phyloP scores from a whole-genome alignment of 2,329 filamentous ascomycete species.

The Fusarium sp. region DNA sequence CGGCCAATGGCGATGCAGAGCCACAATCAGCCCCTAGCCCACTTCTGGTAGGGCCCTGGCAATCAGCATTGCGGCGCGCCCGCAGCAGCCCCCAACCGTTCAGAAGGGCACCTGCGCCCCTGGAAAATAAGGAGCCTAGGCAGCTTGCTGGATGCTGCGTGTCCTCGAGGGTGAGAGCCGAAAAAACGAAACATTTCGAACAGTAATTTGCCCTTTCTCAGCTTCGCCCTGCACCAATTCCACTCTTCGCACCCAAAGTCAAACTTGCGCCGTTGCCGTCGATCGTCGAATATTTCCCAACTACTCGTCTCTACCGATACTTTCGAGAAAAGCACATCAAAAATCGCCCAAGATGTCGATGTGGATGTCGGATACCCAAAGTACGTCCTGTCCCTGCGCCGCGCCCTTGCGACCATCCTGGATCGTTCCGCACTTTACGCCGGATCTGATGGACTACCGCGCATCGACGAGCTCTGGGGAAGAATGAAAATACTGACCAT shows the following conservation, averaged over 20 bases:
- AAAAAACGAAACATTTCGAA: constrained; percentile 37
- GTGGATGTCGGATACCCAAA: constrained; percentile 97
- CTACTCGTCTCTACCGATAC: neutral
- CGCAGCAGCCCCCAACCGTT: constrained; percentile 12
- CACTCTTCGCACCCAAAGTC: constrained; percentile 16
- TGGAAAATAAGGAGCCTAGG: constrained; percentile 24
- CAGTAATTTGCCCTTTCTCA: constrained; percentile 31
- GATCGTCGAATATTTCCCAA: neutral
- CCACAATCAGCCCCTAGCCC: constrained; percentile 20
- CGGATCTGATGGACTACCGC: constrained; percentile 6
- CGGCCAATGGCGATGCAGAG: constrained; percentile 41
- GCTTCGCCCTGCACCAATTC: constrained; percentile 31
- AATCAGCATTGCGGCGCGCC: constrained; percentile 24
- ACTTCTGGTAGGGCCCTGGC: constrained; percentile 35
- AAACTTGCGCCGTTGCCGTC: neutral
- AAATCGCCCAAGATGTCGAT: constrained; percentile 72
- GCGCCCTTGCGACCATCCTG: constrained; percentile 6
- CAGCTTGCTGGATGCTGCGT: constrained; percentile 12
- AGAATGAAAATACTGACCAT: constrained; percentile 50
- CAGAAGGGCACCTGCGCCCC: constrained; percentile 34
- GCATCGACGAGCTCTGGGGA: neutral
- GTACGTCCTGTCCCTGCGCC: constrained; percentile 68
- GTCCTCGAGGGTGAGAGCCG: constrained; percentile 30
- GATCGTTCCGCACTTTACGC: neutral
- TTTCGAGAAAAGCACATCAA: constrained; percentile 10